A percentile compares a stretch with the other conserved stretches of the same genome.
These are phyloP conservation scores for Pichia membranifaciens DNA, from an alignment of 805 yeast genomes.

Conservation along the genomic window DNA sequence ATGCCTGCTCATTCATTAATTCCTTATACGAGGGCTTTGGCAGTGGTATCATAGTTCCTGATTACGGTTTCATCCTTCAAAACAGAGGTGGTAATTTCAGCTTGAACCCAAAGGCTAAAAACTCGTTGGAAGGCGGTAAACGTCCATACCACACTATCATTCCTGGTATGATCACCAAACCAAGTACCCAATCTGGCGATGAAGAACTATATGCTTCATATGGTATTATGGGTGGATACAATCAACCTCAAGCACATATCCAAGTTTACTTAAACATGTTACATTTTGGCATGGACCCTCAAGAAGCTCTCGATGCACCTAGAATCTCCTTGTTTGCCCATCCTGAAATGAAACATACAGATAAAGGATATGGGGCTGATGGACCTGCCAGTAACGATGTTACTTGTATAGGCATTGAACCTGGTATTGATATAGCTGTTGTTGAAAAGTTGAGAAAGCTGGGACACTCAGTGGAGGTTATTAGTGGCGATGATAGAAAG, in stretches of 20 bases:
- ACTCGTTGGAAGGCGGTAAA: conserved; percentile 61
- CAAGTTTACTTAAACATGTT: conserved; percentile 66
- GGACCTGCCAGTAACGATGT: conserved; percentile 58
- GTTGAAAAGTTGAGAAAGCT: conserved; percentile 39
- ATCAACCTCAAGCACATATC: conserved; percentile 82
- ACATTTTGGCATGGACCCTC: conserved; percentile 61
- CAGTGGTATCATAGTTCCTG: conserved; percentile 59
- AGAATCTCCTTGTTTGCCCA: conserved; percentile 60
- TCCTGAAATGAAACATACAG: conserved; percentile 36
- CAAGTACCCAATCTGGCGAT: conserved; percentile 13
- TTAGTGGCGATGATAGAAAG: conserved; percentile 38
- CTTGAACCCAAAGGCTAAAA: conserved; percentile 48
- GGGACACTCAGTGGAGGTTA: conserved; percentile 52
- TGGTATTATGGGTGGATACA: conserved; percentile 84
- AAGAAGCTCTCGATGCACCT: conserved; percentile 71
- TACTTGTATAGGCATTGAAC: conserved; percentile 60
- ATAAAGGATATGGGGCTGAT: conserved; percentile 52
- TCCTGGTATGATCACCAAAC: conserved; percentile 68
- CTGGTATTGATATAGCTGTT: conserved; percentile 47
- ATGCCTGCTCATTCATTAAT: conserved; percentile 76
- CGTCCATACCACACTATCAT: conserved; percentile 80
- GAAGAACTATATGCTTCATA: conserved; percentile 49
- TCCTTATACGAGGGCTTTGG: conserved; percentile 70
- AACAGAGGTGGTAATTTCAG: conserved; percentile 76
- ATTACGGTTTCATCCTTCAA: conserved; percentile 63